Conservation (phyloP, 495 filamentous ascomycete genomes). For the Penicillium samsonianum region DNA sequence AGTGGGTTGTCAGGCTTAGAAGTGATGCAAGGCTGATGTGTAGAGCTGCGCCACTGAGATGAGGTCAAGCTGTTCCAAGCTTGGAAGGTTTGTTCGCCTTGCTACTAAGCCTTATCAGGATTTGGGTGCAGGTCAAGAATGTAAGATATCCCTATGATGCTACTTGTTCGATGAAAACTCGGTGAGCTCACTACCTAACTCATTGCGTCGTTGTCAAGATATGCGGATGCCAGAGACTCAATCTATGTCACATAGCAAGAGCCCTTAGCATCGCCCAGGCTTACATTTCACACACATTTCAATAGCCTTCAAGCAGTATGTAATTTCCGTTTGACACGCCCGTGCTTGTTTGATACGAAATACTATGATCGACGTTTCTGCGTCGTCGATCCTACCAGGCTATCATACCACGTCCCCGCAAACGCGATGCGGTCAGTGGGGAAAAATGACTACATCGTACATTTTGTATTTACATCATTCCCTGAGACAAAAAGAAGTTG, state of each 20-base stretch:
- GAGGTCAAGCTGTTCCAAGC: conserved; percentile 3
- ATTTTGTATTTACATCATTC: background rate
- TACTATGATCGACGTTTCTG: conserved; percentile 13
- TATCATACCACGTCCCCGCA: conserved; percentile 6
- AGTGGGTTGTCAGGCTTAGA: conserved; percentile 1
- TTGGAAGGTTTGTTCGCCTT: background rate
- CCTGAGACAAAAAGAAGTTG: background rate
- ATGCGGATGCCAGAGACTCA: background rate
- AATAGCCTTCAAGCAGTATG: background rate
- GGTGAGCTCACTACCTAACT: background rate
- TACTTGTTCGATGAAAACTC: background rate
- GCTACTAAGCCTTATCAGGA: background rate
- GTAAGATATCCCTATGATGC: background rate
- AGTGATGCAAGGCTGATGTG: conserved; percentile 7
- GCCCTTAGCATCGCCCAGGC: conserved; percentile 15
- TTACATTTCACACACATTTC: background rate
- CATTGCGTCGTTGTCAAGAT: background rate
- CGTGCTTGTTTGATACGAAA: background rate
- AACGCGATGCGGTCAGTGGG: conserved; percentile 10
- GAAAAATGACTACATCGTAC: background rate
- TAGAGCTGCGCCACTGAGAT: conserved; percentile 13
- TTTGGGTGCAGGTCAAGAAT: background rate
- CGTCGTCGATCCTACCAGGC: conserved; percentile 9
- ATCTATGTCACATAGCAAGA: background rate
- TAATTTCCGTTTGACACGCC: background rate